These are phyloP conservation scores for Tilletia setariae DNA, from an alignment of 1,284 basidiomycete species.

Conservation along the genomic window DNA sequence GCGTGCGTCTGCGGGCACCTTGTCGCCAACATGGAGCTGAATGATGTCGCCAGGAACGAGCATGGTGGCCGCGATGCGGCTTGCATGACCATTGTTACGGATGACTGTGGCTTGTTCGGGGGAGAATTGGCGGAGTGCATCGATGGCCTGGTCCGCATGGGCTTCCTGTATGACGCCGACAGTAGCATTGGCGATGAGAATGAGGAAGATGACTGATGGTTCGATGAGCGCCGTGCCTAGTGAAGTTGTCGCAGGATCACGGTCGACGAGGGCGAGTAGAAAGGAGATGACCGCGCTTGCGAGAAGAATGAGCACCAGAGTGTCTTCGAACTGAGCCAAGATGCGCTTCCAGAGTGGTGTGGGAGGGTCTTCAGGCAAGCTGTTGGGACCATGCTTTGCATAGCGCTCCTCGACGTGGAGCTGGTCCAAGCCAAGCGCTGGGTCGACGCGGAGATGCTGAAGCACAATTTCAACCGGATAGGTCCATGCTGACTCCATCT, in stretches of 20 bases:
- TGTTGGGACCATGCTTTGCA: conserved; percentile 3
- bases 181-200: conserved; percentile 85
- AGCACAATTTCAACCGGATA: conserved; percentile 42
- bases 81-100: conserved; percentile 66
- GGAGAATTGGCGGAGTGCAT: conserved; percentile 88
- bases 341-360: conserved; percentile 91
- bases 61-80: conserved; percentile 74
- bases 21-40: conserved; percentile 83
- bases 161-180: conserved; percentile 93
- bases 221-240: conserved; percentile 78
- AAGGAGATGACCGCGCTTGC: conserved; percentile 51
- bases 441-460: conserved; percentile 34
- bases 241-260: conserved; percentile 29
- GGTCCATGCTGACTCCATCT: conserved; percentile 50
- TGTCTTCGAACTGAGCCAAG: conserved; percentile 80
- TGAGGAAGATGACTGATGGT: conserved; percentile 84
- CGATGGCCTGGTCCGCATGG: conserved; percentile 90
- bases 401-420: conserved; percentile 34
- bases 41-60: conserved; percentile 92
- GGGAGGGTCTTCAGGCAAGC: conserved; percentile 77
- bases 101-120: conserved; percentile 90
- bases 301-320: conserved; percentile 52
- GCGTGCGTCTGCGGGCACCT: conserved; percentile 87
- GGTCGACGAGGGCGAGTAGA: conserved; percentile 41
- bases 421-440: conserved; percentile 39